Evolutionary conservation across 805 yeast species (phyloP), one percentile per base, ranked within the genome.

Genomic region (Debaryomyces maramus): DNA sequence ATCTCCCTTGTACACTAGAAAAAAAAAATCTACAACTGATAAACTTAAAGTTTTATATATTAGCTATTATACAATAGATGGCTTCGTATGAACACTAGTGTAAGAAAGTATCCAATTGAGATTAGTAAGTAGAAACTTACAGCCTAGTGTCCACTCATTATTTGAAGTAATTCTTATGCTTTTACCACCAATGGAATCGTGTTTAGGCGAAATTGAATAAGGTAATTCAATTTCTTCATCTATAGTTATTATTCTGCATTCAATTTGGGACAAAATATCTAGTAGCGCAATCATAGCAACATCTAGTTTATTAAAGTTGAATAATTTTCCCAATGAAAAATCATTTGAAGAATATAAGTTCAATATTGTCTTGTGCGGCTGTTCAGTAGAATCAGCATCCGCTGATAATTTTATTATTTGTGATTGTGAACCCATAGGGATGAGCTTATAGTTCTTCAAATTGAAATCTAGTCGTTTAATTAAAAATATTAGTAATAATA

Each of bases 81-180:
- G 46, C 14, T 38, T 13, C 3, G 65, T 56, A 38, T 61, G 64
- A 3, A 53, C 69, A 43, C 83, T 74, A 3, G 88, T 78, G 55
- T 82, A 88, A 3, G 90, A 83, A 40, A 90, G 63, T 6, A 91
- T 73, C 96, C 96, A 91, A 55, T 88, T 88, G 21, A 70, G 44
- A 45, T 91, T 80, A 0, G 93, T 86, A 34, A 90, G 64, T 9
- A 91, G 67, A 54, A 81, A 85, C 52, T 85, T 84, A 63, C 96
- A 89, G 1, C 95, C 91, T 18, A 83, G 78, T 0, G 97, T 88
- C 98, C 98, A 90, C 45, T 85, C 88, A 32, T 80, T 79, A 56
- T 83, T 83, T 3, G 86, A 75, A 1, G 86, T 78, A 1, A 88
- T 73, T 34, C 81, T 69, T n/a, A 91, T 83, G 36, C 86, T 78